A percentile compares a stretch with the other conserved stretches of the same genome.
These are phyloP conservation scores for sunflower (Helianthus annuus) DNA, from an alignment of 129 eudicot species.

Conservation along the genomic window HanXRQr2.0-SUNRISE NC_035442.2:153882789-153883288, in stretches of 20 bases:
- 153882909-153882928: constrained; percentile 67
- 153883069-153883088: background rate
- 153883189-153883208: background rate
- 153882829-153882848: constrained; percentile 88
- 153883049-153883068: background rate
- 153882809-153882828: constrained; percentile 56
- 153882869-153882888: constrained; percentile 46
- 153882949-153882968: constrained; percentile 49
- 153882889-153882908: constrained; percentile 47
- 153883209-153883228: too few species aligned
- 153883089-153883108: background rate
- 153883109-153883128: constrained; percentile 9
- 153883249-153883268: background rate
- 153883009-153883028: constrained; percentile 44
- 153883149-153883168: constrained; percentile 2
- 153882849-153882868: constrained; percentile 72
- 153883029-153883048: constrained; percentile 15
- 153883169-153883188: constrained; percentile 35
- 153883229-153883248: too few species aligned
- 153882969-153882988: constrained; percentile 64
- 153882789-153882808: constrained; percentile 71
- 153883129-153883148: constrained; percentile 17
- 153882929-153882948: constrained; percentile 36
- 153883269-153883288: background rate
- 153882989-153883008: constrained; percentile 40